Evolutionary conservation across 108 stramenopile species (phyloP), one percentile per base, ranked within the genome.

Genomic region (Cyclotella atomus): DNA sequence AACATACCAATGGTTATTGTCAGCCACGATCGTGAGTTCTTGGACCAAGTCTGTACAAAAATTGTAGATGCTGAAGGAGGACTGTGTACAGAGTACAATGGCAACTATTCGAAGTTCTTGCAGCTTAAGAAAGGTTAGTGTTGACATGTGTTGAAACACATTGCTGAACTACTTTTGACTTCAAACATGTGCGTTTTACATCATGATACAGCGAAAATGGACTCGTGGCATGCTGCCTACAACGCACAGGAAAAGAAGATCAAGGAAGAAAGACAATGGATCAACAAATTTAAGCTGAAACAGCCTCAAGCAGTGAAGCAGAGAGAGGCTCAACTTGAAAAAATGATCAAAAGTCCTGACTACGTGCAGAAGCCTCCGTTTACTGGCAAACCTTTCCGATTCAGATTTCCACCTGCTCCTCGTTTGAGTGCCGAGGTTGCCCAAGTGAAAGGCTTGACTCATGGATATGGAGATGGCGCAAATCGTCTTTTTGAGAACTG

Each of bases 1-100:
- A 95, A 87, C 55, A 83, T 97, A 43, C 97, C 98, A 25, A 97
- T 99, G 96, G 85, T 98, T 30, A 97, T 99, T 69, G 98, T 99
- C 8, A 95, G 93, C 67, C 98, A 99, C 75, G 98, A 99, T 91
- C 91, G 98, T 66, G 98, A 98, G 81, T 99, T 99, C 77, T 85
- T 99, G 59, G 98, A 99, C 84, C 95, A 95, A 71, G 97, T 96
- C 17, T 96, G 97, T 85, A 94, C 91, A 50, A 96, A 95, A 73
- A 98, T 97, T 65, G 96, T 98, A 1, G 97, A 98, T 65, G 90
- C 91, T 2, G 97, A 97, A 41, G 94, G 92, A n/a, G 97, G 97
- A 25, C 71, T 95, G 25, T 92, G 95, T 30, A 91, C 89, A 7
- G 85, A 92, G 45, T 98, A 97, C 70, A 87, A 94, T 23, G 96